Evolutionary conservation across 139 green algal genomes (phyloP).

Genomic region (Picochlorum sp.): DNA sequence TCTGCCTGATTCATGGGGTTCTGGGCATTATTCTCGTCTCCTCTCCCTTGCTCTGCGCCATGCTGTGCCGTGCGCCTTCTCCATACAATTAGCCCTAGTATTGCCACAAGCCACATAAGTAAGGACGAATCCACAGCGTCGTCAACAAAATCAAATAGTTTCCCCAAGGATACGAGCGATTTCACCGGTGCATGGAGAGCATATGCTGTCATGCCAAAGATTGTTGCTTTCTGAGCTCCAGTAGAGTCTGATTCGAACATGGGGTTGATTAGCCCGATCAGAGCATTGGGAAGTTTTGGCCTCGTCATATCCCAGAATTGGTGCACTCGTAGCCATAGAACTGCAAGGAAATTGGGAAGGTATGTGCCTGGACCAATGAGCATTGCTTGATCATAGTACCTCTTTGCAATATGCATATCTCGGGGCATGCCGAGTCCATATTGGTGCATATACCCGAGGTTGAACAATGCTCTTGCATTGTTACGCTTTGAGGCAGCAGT

Average conservation of each 20-base stretch:
- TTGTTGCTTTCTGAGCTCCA: too few relatives aligned
- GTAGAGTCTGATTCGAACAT: background rate
- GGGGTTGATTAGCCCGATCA: background rate
- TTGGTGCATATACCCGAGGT: conserved; percentile 90
- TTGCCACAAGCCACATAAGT: too few relatives aligned
- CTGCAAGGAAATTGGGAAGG: conserved; percentile 43
- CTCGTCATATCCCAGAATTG: conserved; percentile 21
- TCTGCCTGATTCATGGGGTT: too few relatives aligned
- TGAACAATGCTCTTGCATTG: conserved; percentile 76
- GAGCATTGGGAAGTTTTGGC: conserved; percentile 8
- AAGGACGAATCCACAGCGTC: too few relatives aligned
- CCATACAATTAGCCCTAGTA: too few relatives aligned
- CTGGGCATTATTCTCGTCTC: too few relatives aligned
- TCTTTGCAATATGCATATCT: conserved; percentile 64
- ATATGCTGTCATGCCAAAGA: too few relatives aligned
- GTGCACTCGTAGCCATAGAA: conserved; percentile 42
- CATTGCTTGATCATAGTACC: conserved; percentile 51
- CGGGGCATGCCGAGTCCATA: conserved; percentile 69
- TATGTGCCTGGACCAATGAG: conserved; percentile 23
- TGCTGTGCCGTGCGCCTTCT: too few relatives aligned
- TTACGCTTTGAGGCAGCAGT: conserved; percentile 30
- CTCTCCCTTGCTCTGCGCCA: too few relatives aligned
- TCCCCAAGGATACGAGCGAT: too few relatives aligned
- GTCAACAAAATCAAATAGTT: too few relatives aligned
- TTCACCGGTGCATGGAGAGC: too few relatives aligned